Percentiles rank a stretch among this genome's conserved stretches.
phyloP scores from a whole-genome alignment of 2,329 filamentous ascomycete genomes.

The Fusarium pseudonygamai region DNA sequence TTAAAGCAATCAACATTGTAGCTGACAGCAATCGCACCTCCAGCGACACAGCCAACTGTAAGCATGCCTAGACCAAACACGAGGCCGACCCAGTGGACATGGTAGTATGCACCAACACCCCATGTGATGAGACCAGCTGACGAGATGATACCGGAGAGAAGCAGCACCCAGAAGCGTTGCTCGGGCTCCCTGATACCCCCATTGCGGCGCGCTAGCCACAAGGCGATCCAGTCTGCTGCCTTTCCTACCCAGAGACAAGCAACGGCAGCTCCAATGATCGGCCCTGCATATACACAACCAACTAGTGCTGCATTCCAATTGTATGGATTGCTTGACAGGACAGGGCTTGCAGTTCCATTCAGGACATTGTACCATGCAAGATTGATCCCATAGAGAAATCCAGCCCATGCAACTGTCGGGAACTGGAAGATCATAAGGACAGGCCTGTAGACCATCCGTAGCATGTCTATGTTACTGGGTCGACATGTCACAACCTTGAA shows the following conservation, averaged over 20 bases:
- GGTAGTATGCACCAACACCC: conserved; percentile 1
- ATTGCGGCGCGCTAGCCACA: background rate
- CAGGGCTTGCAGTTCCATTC: background rate
- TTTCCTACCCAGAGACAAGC: background rate
- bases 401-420: background rate
- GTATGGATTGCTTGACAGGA: background rate
- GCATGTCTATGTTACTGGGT: background rate
- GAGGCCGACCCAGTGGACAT: background rate
- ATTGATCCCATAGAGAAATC: background rate
- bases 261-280: background rate
- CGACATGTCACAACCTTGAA: background rate
- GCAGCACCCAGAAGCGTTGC: background rate
- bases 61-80: background rate
- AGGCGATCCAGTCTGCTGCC: background rate
- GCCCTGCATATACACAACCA: background rate
- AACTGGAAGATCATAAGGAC: background rate
- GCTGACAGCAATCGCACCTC: background rate
- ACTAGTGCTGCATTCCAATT: background rate
- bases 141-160: background rate
- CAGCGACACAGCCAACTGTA: background rate
- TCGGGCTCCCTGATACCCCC: background rate
- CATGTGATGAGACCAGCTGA: background rate
- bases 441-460: background rate
- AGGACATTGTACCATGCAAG: conserved; percentile 5
- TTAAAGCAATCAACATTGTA: conserved; percentile 1